Evolutionary conservation across 2,329 filamentous ascomycete species (phyloP).

Genomic region (Proliferodiscus dingleyae): DNA sequence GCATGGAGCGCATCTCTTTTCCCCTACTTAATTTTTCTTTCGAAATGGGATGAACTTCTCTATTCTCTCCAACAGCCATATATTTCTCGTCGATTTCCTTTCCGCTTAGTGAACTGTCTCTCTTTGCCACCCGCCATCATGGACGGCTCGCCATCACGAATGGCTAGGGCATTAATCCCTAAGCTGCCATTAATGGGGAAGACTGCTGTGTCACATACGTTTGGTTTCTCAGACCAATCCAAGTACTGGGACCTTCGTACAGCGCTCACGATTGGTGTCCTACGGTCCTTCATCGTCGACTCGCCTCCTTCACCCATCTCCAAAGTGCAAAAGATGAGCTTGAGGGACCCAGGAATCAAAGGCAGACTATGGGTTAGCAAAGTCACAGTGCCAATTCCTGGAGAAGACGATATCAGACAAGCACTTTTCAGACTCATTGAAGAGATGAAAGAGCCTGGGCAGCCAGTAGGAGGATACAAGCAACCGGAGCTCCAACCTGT

Average conservation of each 20-base stretch:
- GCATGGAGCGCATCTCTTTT: too few relatives aligned
- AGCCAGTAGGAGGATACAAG: slow-evolving; percentile 32
- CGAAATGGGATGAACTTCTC: too few relatives aligned
- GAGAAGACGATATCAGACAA: slow-evolving; percentile 50
- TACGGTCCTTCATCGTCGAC: slow-evolving; percentile 58
- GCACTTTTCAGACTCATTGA: slow-evolving; percentile 54
- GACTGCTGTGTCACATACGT: slow-evolving; percentile 56
- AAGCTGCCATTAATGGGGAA: slow-evolving; percentile 59
- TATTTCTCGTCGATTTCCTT: neutral
- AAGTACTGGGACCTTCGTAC: slow-evolving; percentile 76
- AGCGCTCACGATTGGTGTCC: slow-evolving; percentile 63
- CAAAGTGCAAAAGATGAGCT: slow-evolving; percentile 57
- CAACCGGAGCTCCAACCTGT: slow-evolving; percentile 52
- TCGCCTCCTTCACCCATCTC: slow-evolving; percentile 40
- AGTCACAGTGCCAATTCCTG: slow-evolving; percentile 57
- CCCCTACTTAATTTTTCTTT: neutral
- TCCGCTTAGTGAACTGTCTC: neutral
- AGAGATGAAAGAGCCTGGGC: slow-evolving; percentile 39
- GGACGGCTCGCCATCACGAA: slow-evolving; percentile 20
- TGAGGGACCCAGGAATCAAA: slow-evolving; percentile 63
- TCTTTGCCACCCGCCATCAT: slow-evolving; percentile 9
- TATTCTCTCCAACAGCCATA: too few relatives aligned
- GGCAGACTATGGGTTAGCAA: slow-evolving; percentile 79
- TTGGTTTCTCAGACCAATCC: slow-evolving; percentile 64
- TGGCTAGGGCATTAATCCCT: slow-evolving; percentile 36